These are phyloP conservation scores for Kuraishia cidri DNA, from an alignment of 805 yeast genomes.

Conservation along the genomic window DNA sequence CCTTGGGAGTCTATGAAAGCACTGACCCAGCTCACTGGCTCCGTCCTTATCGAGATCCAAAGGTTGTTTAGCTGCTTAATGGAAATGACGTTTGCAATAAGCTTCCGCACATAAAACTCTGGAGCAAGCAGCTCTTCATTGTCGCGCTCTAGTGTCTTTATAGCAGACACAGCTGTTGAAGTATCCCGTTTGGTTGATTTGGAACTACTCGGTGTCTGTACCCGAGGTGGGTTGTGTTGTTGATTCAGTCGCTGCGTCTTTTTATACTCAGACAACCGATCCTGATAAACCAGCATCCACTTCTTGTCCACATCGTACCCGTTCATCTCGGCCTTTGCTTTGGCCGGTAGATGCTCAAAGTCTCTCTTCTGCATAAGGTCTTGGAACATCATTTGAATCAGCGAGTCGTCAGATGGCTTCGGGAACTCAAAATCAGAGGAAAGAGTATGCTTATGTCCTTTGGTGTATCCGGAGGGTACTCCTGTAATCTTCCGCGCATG, in stretches of 20 bases:
- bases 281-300: conserved; percentile 89
- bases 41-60: conserved; percentile 90
- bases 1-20: conserved; percentile 81
- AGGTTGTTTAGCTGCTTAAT: conserved; percentile 68
- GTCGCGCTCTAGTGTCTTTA: conserved; percentile 4
- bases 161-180: conserved; percentile 1
- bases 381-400: conserved; percentile 65
- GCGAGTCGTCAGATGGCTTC: conserved; percentile 56
- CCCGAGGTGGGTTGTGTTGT: conserved; percentile 1
- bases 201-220: background rate
- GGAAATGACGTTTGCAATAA: conserved; percentile 63
- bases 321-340: conserved; percentile 70
- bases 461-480: conserved; percentile 11
- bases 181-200: background rate
- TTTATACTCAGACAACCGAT: conserved; percentile 67
- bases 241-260: conserved; percentile 22
- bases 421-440: conserved; percentile 40
- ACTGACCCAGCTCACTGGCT: conserved; percentile 69
- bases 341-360: conserved; percentile 50
- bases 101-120: conserved; percentile 64
- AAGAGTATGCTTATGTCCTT: conserved; percentile 24
- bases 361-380: conserved; percentile 81
- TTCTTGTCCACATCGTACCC: conserved; percentile 70
- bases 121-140: conserved; percentile 35
- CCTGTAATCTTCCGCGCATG: conserved; percentile 5